Evolutionary conservation across 2,329 filamentous ascomycete species (phyloP), one percentile per base, ranked within the genome.

Genomic region (Bipolaris sorokiniana): DNA sequence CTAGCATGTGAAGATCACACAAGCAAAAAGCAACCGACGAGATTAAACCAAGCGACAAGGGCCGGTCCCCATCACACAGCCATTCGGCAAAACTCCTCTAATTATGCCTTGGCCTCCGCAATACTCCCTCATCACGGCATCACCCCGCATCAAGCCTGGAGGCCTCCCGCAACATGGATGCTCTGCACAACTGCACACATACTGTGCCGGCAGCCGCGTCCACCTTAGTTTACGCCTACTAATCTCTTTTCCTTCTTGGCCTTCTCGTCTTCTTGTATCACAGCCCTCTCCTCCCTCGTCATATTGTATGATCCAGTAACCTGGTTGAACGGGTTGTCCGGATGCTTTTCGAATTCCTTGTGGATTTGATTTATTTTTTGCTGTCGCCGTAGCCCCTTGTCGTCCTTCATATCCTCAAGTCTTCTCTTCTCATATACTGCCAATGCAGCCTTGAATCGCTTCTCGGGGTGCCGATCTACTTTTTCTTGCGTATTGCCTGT

Each of bases 251-350:
- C 93, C 62, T 91, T 88, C 83, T 90, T 92, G 65, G 77, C 73
- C 79, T 83, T 88, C 80, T 96, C 91, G 53, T 83, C 77, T 40
- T 86, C 80, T 72, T 82, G 85, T 56, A 93, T 79, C 47, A 85
- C 82, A 47, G 82, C 82, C 42, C 97, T 70, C 69, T 99, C 94
- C 3, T 92, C 91, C 77, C 86, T 89, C 20, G 84, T 85, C 51
- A 91, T 86, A 77, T 99, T 91, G 78, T 92, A 96, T 3, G 82
- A 77, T 2, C 87, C 90, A 49, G 82, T 86, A 15, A 89, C 88
- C 80, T 96, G 91, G 79, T 97, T 97, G 80, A 96, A 95, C 13
- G 95, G 95, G 77, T 99, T 99, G 69, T 98, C 94, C 1, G 91
- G 89, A 71, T 90, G 90, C 82, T 92, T 96, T 78, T 96, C 90